Evolutionary conservation across 2,329 filamentous ascomycete genomes (phyloP).

Genomic region (Aspergillus glaucus): DNA sequence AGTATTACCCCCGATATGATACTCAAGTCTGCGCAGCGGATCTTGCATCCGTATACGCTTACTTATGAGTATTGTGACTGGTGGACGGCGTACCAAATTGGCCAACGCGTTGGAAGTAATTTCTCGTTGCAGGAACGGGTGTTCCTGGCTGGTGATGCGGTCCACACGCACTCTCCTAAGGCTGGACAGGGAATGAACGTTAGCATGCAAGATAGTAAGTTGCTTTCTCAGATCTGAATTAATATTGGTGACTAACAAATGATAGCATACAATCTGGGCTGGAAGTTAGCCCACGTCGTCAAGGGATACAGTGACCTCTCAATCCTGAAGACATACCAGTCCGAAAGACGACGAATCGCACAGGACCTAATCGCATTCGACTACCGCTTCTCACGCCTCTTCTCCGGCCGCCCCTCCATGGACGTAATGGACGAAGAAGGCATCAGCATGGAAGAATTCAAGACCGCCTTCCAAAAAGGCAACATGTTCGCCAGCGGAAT

Average conservation of each 20-base stretch:
- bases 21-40: slow-evolving; percentile 56
- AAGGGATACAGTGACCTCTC: slow-evolving; percentile 34
- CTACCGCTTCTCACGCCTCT: slow-evolving; percentile 51
- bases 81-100: slow-evolving; percentile 64
- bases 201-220: slow-evolving; percentile 56
- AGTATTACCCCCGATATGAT: slow-evolving; percentile 60
- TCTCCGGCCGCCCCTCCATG: slow-evolving; percentile 53
- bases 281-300: slow-evolving; percentile 50
- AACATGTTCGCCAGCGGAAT: slow-evolving; percentile 55
- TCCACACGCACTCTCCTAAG: slow-evolving; percentile 42
- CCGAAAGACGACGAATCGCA: slow-evolving; percentile 54
- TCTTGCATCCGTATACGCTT: slow-evolving; percentile 61
- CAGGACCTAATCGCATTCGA: slow-evolving; percentile 62
- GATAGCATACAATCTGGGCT: slow-evolving; percentile 49
- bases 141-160: slow-evolving; percentile 65
- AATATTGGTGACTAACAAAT: neutral
- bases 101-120: slow-evolving; percentile 55
- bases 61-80: slow-evolving; percentile 60
- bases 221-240: neutral
- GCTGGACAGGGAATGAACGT: slow-evolving; percentile 64
- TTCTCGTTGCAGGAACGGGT: slow-evolving; percentile 55
- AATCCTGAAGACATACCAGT: slow-evolving; percentile 48
- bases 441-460: slow-evolving; percentile 58
- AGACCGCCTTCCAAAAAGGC: slow-evolving; percentile 54
- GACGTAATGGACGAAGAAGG: slow-evolving; percentile 56